Percentiles rank a stretch among this genome's conserved stretches.
These are phyloP conservation scores for Brassica carinata DNA, from an alignment of 345 rosid genomes.

Conservation along the genomic window DNA sequence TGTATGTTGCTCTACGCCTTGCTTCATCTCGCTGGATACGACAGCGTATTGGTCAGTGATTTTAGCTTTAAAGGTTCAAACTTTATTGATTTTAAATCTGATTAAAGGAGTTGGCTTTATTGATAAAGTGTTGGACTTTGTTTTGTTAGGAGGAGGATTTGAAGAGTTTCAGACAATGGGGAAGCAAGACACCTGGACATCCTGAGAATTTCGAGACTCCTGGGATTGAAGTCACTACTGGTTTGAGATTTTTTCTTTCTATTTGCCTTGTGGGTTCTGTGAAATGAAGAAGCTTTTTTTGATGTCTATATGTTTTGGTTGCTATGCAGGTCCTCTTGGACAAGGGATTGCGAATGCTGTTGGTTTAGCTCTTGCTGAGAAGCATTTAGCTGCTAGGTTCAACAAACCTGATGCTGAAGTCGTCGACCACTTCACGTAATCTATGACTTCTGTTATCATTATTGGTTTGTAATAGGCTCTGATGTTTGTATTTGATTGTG, in stretches of 20 bases:
- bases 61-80: not conserved
- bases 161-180: constrained; percentile 92
- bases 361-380: constrained; percentile 94
- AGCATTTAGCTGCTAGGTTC: constrained; percentile 87
- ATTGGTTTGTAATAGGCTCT: not conserved
- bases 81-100: not conserved
- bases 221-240: constrained; percentile 98
- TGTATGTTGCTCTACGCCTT: not conserved
- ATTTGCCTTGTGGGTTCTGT: constrained; percentile 4
- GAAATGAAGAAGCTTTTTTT: not conserved
- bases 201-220: constrained; percentile 99
- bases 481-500: constrained; percentile 15
- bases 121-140: constrained; percentile 14
- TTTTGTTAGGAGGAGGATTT: constrained; percentile 82
- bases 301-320: too few species aligned
- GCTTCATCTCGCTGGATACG: constrained; percentile 79
- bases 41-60: constrained; percentile 68
- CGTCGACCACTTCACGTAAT: constrained; percentile 90
- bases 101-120: not conserved
- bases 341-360: constrained; percentile 94
- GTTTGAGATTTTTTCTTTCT: constrained; percentile 41
- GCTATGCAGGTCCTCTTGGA: constrained; percentile 81
- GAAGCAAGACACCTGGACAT: constrained; percentile 97
- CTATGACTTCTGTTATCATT: not conserved
- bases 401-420: constrained; percentile 83